These are phyloP conservation scores for Cercospora beticola DNA, from an alignment of 2,329 filamentous ascomycete species.

Conservation along the genomic window DNA sequence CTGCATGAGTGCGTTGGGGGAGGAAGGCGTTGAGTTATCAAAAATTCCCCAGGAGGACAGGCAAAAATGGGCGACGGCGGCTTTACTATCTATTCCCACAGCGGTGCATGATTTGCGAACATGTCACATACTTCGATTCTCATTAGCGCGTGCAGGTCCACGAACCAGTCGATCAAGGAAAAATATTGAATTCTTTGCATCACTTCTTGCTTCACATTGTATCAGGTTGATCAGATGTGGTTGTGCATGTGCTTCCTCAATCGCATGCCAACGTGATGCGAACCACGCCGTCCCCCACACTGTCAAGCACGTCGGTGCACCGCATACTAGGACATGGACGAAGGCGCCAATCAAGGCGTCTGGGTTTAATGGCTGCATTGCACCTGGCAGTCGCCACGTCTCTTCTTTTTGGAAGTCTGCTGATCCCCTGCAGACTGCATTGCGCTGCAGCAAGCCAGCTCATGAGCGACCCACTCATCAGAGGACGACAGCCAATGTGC, in stretches of 20 bases:
- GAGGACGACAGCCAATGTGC: not conserved
- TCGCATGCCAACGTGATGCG: not conserved
- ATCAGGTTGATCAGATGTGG: not conserved
- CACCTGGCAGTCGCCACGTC: not conserved
- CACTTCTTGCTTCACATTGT: not conserved
- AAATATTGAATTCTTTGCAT: not conserved
- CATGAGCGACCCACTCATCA: not conserved
- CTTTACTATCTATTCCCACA: not conserved
- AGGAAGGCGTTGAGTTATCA: not conserved
- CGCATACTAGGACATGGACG: not conserved
- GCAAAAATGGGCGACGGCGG: not conserved
- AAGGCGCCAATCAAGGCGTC: not conserved
- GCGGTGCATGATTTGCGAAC: not conserved
- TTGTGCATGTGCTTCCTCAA: constrained; percentile 1
- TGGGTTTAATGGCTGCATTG: not conserved
- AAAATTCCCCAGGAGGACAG: not conserved
- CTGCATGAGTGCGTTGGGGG: not conserved
- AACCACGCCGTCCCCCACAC: not conserved
- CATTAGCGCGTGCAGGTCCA: not conserved
- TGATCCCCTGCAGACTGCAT: constrained; percentile 2
- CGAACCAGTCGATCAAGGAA: not conserved
- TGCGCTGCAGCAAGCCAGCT: not conserved
- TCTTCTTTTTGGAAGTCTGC: not conserved
- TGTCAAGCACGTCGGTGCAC: not conserved
- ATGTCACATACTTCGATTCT: not conserved